Base-by-base conservation (phyloP, 106 monocot species). In the Ottelia alismoides region DNA sequence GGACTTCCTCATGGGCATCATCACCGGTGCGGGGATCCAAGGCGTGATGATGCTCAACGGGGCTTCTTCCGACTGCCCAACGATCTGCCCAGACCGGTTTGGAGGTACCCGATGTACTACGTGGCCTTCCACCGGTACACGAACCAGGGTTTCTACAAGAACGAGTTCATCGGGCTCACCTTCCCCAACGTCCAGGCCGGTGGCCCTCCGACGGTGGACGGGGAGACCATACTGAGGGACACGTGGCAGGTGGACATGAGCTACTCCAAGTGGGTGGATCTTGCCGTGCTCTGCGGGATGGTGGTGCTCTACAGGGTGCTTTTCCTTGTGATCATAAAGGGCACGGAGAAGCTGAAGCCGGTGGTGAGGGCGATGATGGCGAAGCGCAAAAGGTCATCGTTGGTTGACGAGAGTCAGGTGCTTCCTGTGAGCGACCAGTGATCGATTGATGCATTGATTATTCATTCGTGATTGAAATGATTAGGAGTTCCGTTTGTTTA, bases 1-100 rank as follows among this genome's bases (percentile, higher is more conserved):
- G 0, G 75, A 84, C 27, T 90, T 84, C 52, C 74, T 90, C 57
- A 80, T 81, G 80, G 90, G 90, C 6, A 90, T 90, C 59, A 84
- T 90, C 57, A 90, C 84, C 2, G 89, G 84, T 0, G 90, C 84
- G 0, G 90, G 89, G 2, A 74, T 90, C 28, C 90, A 84, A 31
- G 89, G 84, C 0, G 60, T 84, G 11, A 90, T 90, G 90, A 75
- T 90, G 66, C 70, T 90, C 26, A 70, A 55, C n/a, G 77, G 84
- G 90, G 90, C 28, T 90, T 84, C 66, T 90, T 84, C 50, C 70
- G 90, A 22, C 49, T 84, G 12, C 84, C 77, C 1, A 46, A 78
- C 1, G 80, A 90, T 44, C 45, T 90, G 17, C 84, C 89, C 3
- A 72, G 73, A 56, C 80, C 78, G 0, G 51, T 90, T 0, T 84